Percentiles rank a stretch among this genome's conserved stretches.
Conservation (phyloP, 2,329 filamentous ascomycete genomes). For the Apiospora malaysiana region DNA sequence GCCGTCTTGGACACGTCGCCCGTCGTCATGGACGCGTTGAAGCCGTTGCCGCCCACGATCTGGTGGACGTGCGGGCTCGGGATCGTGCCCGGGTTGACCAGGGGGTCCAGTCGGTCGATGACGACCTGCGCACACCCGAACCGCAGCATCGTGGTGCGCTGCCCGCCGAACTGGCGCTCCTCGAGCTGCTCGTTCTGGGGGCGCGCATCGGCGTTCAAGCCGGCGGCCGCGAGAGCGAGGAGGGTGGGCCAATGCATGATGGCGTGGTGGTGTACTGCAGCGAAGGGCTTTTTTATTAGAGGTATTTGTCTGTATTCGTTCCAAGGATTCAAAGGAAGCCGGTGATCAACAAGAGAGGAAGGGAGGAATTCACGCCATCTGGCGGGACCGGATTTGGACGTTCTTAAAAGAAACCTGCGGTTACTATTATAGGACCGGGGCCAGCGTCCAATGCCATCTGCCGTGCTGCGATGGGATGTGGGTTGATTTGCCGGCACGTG, state of each 20-base stretch:
- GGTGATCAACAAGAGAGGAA: not conserved
- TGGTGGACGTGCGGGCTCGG: constrained; percentile 41
- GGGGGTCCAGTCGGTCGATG: constrained; percentile 40
- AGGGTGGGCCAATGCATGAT: not conserved
- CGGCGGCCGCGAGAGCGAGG: not conserved
- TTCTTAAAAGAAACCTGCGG: not conserved
- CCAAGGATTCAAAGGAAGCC: not conserved
- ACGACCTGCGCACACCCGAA: constrained; percentile 44
- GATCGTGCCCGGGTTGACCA: constrained; percentile 38
- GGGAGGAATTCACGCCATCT: not conserved
- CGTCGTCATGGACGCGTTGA: constrained; percentile 35
- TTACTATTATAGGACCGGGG: not conserved
- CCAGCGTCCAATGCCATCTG: not conserved
- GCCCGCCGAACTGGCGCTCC: constrained; percentile 1
- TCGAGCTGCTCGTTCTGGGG: not conserved
- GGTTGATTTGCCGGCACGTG: constrained; percentile 15
- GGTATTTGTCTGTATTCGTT: too few species aligned
- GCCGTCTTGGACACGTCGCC: constrained; percentile 33
- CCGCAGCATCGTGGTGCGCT: constrained; percentile 35
- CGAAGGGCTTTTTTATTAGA: not conserved
- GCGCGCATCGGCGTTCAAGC: not conserved
- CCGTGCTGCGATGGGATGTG: not conserved
- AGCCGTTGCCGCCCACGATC: constrained; percentile 40
- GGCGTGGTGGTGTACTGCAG: too few species aligned
- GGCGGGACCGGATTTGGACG: not conserved